Conservation (phyloP, 208 protist species). For the Trypanosoma cruzi region DNA sequence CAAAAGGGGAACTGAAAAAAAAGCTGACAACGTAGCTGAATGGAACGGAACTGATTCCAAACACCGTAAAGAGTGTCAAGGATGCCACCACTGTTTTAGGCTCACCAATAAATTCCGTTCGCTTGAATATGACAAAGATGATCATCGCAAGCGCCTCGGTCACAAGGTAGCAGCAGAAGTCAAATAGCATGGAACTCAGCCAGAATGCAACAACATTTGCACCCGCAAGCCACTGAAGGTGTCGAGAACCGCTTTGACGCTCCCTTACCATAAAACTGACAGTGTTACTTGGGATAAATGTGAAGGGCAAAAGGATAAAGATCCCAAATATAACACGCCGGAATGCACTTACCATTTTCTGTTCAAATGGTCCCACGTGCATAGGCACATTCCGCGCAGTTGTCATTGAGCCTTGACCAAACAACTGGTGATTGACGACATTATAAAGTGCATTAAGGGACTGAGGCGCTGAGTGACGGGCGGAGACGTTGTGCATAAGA, state of each 20-base stretch:
- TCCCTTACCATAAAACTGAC: constrained; percentile 83
- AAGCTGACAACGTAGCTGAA: constrained; percentile 81
- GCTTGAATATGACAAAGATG: constrained; percentile 70
- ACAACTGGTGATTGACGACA: constrained; percentile 53
- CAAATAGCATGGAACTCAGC: constrained; percentile 80
- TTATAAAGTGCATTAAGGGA: constrained; percentile 58
- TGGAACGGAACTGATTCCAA: constrained; percentile 65
- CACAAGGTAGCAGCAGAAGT: constrained; percentile 62
- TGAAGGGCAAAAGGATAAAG: constrained; percentile 82
- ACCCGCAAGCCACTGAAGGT: constrained; percentile 87
- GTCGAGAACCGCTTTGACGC: constrained; percentile 67
- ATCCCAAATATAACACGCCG: constrained; percentile 72
- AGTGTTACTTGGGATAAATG: constrained; percentile 79
- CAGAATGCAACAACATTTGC: constrained; percentile 71
- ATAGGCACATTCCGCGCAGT: constrained; percentile 68
- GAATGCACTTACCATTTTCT: constrained; percentile 46
- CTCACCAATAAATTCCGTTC: constrained; percentile 66
- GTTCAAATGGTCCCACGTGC: constrained; percentile 58
- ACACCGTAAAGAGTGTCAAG: constrained; percentile 72
- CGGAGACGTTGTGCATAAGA: constrained; percentile 66
- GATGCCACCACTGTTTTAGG: constrained; percentile 42
- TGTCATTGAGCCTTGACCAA: constrained; percentile 30
- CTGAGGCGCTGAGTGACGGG: constrained; percentile 57
- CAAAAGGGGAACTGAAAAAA: constrained; percentile 74
- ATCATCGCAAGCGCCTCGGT: constrained; percentile 62